Evolutionary conservation across 148 eudicot genomes (phyloP), one percentile per base, ranked within the genome.

Genomic region (Amaranthus palmeri): DNA sequence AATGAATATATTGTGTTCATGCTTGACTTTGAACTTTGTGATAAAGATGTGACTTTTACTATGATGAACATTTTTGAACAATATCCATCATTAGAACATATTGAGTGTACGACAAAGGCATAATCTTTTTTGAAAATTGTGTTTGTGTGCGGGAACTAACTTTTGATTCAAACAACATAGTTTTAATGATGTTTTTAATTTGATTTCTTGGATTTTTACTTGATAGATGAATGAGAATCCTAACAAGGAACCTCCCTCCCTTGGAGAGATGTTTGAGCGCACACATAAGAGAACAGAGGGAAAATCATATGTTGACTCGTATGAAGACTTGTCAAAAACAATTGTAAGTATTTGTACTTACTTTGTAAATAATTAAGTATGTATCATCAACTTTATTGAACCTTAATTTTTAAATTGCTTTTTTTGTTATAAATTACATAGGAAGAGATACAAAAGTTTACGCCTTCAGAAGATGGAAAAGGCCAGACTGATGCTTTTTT

Each of bases 221-320:
- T 43, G 17, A 4, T 15, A 71, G 65, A 57, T 36, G 59, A 71
- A 71, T 10, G 74, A 45, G 4, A 10, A 58, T 58, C 74, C 65
- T 15, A 58, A 18, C 5, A 71, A 71, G 13, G 74, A 71, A 18
- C 54, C 53, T 10, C 74, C 74, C 18, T 57, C 65, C 12, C 8
- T 71, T 12, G 53, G 54, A 8, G 46, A 57, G 13, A 17, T 71
- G 42, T 71, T 71, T 46, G 65, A 71, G 65, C 65, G 41, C 10
- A 71, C 65, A n/a, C 54, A 65, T 40, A 46, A 48, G 49, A 57
- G 74, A 58, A 71, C 7, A 9, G 64, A 71, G 40, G 74, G 44
- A 8, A 57, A 58, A 8, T 1, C 18, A 4, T 71, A 58, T 25
- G 36, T 25, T 25, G 36, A 25, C 36, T 25, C 36, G 36, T 25